Base-by-base conservation (phyloP, 805 yeast genomes). In the Spathaspora hagerdaliae region DNA sequence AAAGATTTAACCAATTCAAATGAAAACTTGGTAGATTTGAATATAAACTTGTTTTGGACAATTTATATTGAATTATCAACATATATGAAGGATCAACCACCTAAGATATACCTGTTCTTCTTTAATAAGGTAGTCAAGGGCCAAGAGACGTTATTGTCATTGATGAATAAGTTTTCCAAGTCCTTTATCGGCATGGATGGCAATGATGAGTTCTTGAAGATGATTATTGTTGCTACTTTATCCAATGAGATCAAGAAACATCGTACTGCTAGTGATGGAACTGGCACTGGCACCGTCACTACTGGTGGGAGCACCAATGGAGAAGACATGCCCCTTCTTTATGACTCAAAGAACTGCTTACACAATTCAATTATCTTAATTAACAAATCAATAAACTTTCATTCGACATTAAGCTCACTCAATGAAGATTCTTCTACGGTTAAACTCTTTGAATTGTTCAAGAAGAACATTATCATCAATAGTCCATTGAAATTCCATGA, bases 361-460 rank as follows among this genome's bases (percentile, higher is more conserved):
- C 84, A 80, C 50, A 78, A 78, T 54, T 69, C 81, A 0, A 73
- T 79, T 14, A 78, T 79, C 12, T 64, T 78, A 52, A 70, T 77
- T 7, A 78, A 78, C 51, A 77, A 75, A 53, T 68, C 70, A 15
- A 52, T 61, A 51, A 48, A 48, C 38, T 19, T 38, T 29, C 51
- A 57, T 27, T 11, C 27, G 8, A 26, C 42, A 14, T 27, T 13
- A 15, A 15, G 5, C 29, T 15, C 31, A 31, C 9, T 24, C 15
- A 10, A 37, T 39, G 39, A 44, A 36, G 12, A 34, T 27, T 34
- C 31, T 34, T 43, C 44, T 31, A 27, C 29, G 26, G n/a, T 44
- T 38, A 48, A 66, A 42, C 51, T 76, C 33, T 64, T 75, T 41
- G 63, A 68, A 39, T 57, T 79, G 24, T 65, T 75, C 43, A 78